phyloP scores from a whole-genome alignment of 305 asterid genomes.

The Lippia alba region DNA sequence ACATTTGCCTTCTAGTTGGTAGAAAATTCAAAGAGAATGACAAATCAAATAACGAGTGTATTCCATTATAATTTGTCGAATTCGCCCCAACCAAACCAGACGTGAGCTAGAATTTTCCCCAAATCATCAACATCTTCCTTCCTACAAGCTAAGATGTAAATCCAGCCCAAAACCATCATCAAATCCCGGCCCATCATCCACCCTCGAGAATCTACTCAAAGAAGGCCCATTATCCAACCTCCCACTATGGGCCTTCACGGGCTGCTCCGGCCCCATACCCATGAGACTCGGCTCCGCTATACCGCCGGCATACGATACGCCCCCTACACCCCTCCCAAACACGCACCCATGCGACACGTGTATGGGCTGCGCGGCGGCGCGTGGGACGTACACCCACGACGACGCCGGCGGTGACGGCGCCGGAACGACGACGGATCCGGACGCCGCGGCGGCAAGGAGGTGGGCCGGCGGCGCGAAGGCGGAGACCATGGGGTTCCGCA shows the following conservation, averaged over 20 bases:
- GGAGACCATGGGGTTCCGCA: constrained; percentile 80
- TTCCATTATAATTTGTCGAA: no score
- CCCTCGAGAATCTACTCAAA: constrained; percentile 68
- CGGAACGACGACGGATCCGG: constrained; percentile 38
- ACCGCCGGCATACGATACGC: constrained; percentile 46
- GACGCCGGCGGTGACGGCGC: constrained; percentile 38
- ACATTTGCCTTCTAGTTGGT: no score
- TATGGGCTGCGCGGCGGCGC: constrained; percentile 67
- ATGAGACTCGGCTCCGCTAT: constrained; percentile 52
- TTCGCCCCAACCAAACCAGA: no score
- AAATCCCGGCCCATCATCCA: constrained; percentile 61
- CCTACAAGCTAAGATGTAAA: constrained; percentile 67
- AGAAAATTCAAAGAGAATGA: no score
- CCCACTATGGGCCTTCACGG: constrained; percentile 60
- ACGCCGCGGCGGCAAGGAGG: constrained; percentile 64
- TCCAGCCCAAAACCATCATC: constrained; percentile 72
- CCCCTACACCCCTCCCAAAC: constrained; percentile 52
- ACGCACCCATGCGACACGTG: constrained; percentile 76
- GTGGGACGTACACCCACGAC: constrained; percentile 76
- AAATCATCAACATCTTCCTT: constrained; percentile 35
- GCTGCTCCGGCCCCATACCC: constrained; percentile 54
- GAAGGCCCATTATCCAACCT: constrained; percentile 72
- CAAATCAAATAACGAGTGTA: no score
- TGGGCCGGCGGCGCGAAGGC: constrained; percentile 85
- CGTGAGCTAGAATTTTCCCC: no score